A percentile compares a stretch with the other conserved stretches of the same genome.
Evolutionary conservation across 495 filamentous ascomycete genomes (phyloP).

Genomic region (Saxophila tyrrhenica): DNA sequence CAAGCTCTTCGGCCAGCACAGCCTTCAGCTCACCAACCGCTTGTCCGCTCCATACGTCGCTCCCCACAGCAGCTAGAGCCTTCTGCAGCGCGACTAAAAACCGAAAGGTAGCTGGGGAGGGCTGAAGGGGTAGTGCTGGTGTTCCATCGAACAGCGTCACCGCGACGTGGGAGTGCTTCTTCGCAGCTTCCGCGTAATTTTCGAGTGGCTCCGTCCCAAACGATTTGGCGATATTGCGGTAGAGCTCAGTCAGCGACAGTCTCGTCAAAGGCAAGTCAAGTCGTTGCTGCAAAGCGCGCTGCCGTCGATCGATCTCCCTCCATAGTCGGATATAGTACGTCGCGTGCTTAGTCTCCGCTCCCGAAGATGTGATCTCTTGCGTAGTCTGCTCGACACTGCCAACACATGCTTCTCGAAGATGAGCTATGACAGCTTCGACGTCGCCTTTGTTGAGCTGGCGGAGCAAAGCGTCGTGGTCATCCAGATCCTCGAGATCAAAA

Average conservation of each 20-base stretch:
- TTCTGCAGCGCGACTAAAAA: constrained; percentile 54
- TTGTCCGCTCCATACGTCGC: constrained; percentile 72
- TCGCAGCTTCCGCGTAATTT: neutral
- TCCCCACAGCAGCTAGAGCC: constrained; percentile 57
- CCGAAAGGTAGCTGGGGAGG: constrained; percentile 63
- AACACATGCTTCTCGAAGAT: constrained; percentile 45
- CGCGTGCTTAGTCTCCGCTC: constrained; percentile 34
- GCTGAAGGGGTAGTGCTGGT: constrained; percentile 67
- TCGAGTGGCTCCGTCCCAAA: constrained; percentile 8
- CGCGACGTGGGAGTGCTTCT: neutral
- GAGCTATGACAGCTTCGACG: constrained; percentile 49
- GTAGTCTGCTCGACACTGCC: constrained; percentile 51
- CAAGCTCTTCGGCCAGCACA: constrained; percentile 3
- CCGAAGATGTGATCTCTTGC: constrained; percentile 37
- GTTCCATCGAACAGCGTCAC: constrained; percentile 62
- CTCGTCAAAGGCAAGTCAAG: neutral
- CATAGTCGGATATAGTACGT: constrained; percentile 65
- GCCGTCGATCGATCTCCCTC: constrained; percentile 46
- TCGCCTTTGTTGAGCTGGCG: constrained; percentile 61
- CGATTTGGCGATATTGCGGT: constrained; percentile 16
- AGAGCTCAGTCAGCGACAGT: constrained; percentile 1
- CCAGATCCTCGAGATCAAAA: constrained; percentile 60
- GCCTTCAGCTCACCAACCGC: constrained; percentile 54
- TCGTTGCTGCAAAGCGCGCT: neutral
- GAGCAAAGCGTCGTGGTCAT: constrained; percentile 54